These are phyloP conservation scores for Medicago lupulina DNA, from an alignment of 306 rosid species.

Conservation along the genomic window DNA sequence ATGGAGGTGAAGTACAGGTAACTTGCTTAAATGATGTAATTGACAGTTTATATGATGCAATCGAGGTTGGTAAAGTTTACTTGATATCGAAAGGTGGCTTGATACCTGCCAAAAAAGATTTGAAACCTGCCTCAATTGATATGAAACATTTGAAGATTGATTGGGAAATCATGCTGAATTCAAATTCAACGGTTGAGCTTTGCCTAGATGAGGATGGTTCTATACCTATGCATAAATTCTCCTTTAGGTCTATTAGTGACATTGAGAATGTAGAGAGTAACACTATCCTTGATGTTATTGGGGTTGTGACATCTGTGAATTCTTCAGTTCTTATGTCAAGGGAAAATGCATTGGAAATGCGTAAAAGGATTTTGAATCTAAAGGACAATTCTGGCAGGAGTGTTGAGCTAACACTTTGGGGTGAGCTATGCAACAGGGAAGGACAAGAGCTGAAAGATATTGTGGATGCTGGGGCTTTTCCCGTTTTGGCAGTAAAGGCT, in stretches of 20 bases:
- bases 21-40: slow-evolving; percentile 96
- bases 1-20: slow-evolving; percentile 93
- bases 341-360: slow-evolving; percentile 98
- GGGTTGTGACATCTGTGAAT: slow-evolving; percentile 75
- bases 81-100: slow-evolving; percentile 89
- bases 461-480: slow-evolving; percentile 62
- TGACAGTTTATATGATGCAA: slow-evolving; percentile 75
- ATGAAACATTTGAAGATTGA: slow-evolving; percentile 94
- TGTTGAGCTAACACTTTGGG: slow-evolving; percentile 94
- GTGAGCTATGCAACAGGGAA: slow-evolving; percentile 94
- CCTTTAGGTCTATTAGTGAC: slow-evolving; percentile 82
- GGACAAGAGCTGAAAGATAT: slow-evolving; percentile 87
- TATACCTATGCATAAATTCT: slow-evolving; percentile 87
- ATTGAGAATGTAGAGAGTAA: slow-evolving; percentile 83
- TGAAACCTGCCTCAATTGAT: slow-evolving; percentile 60
- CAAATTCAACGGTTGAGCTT: slow-evolving; percentile 77
- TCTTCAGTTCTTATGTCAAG: slow-evolving; percentile 91
- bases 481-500: slow-evolving; percentile 87
- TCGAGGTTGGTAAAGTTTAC: slow-evolving; percentile 93
- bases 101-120: slow-evolving; percentile 83
- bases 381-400: slow-evolving; percentile 84
- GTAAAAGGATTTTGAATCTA: slow-evolving; percentile 77
- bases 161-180: slow-evolving; percentile 89
- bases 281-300: slow-evolving; percentile 82
- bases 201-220: slow-evolving; percentile 92